Evolutionary conservation across 257 asterid species (phyloP).

Genomic region (Forsythia viridissima): DNA sequence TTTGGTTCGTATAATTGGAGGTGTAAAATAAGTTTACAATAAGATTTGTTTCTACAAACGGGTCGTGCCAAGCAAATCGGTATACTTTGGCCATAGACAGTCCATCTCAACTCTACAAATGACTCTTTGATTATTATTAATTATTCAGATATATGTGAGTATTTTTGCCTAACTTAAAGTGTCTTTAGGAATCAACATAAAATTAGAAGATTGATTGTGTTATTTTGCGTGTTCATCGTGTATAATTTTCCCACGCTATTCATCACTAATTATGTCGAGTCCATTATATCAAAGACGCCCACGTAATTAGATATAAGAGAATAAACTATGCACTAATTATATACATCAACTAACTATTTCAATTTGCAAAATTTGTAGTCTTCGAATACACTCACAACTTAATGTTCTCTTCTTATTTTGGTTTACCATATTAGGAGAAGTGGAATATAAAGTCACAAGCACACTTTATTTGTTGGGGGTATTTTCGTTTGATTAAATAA

Average conservation of each 20-base stretch:
- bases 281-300: background rate
- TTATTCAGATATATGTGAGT: too few species aligned
- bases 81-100: too few species aligned
- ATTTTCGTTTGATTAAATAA: background rate
- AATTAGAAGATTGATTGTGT: background rate
- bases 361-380: background rate
- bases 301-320: background rate
- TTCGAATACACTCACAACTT: background rate
- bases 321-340: background rate
- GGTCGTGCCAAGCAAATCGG: background rate
- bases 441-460: background rate
- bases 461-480: conserved; percentile 1
- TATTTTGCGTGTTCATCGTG: background rate
- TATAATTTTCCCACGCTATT: background rate
- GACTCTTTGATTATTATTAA: too few species aligned
- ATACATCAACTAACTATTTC: background rate
- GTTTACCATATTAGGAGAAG: background rate
- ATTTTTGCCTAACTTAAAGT: too few species aligned
- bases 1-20: background rate
- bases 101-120: too few species aligned
- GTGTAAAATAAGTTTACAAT: background rate
- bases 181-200: background rate
- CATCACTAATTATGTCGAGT: background rate
- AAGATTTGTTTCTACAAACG: background rate
- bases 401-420: background rate